Conservation (phyloP, 2,329 filamentous ascomycete genomes). For the Domatiomyces catenatus region DNA sequence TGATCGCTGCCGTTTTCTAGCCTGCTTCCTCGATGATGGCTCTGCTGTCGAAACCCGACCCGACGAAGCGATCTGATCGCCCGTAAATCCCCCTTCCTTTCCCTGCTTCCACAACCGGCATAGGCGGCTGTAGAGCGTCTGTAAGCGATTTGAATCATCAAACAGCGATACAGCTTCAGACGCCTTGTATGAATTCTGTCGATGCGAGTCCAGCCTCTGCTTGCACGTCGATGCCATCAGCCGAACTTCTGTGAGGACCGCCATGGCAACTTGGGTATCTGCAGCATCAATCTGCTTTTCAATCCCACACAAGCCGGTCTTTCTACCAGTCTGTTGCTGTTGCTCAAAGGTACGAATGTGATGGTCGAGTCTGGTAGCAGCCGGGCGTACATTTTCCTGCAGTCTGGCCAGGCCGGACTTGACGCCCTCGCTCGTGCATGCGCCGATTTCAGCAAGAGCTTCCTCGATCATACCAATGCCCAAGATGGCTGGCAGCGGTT, state of each 20-base stretch:
- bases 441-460: background rate
- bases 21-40: background rate
- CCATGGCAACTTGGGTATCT: background rate
- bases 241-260: background rate
- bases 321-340: background rate
- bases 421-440: background rate
- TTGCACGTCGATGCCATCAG: background rate
- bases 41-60: background rate
- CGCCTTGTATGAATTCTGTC: background rate
- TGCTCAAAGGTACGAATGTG: background rate
- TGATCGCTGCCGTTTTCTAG: background rate
- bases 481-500: background rate
- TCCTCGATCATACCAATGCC: background rate
- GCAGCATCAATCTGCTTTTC: background rate
- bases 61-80: background rate
- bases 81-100: background rate
- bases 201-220: background rate
- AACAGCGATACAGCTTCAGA: background rate
- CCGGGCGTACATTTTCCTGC: background rate
- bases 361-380: background rate
- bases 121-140: background rate
- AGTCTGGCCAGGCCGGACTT: background rate
- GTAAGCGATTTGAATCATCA: background rate
- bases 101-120: background rate
- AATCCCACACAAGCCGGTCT: background rate